phyloP scores from a whole-genome alignment of 805 yeast species.

The Kuraishia floccosa region DNA sequence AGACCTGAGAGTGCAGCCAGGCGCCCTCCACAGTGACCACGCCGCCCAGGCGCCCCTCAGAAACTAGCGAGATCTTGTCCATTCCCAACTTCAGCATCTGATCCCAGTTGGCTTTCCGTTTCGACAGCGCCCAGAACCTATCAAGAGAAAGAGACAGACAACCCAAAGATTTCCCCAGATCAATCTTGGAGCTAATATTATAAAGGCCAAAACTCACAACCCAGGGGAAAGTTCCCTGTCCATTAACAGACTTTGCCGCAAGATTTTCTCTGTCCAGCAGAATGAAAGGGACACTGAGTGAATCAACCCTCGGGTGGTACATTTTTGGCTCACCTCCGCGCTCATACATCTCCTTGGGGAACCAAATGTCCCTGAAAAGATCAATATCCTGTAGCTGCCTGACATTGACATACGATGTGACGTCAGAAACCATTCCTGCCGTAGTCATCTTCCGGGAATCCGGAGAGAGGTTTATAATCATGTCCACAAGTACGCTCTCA shows the following conservation, averaged over 20 bases:
- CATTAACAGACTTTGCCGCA: slow-evolving; percentile 40
- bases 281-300: neutral
- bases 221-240: slow-evolving; percentile 68
- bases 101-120: slow-evolving; percentile 57
- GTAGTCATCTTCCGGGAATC: slow-evolving; percentile 12
- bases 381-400: slow-evolving; percentile 84
- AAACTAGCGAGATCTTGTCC: slow-evolving; percentile 33
- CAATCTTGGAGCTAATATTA: slow-evolving; percentile 45
- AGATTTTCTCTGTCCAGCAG: slow-evolving; percentile 17
- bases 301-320: slow-evolving; percentile 1
- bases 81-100: slow-evolving; percentile 59
- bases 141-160: slow-evolving; percentile 42
- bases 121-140: slow-evolving; percentile 56
- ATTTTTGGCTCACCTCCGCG: slow-evolving; percentile 7
- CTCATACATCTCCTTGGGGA: slow-evolving; percentile 31
- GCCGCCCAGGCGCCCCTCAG: slow-evolving; percentile 80
- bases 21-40: slow-evolving; percentile 35
- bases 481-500: slow-evolving; percentile 33
- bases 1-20: slow-evolving; percentile 50
- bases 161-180: slow-evolving; percentile 81
- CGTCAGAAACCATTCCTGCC: slow-evolving; percentile 36
- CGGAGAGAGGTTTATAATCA: slow-evolving; percentile 31
- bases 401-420: slow-evolving; percentile 56
- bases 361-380: slow-evolving; percentile 77
- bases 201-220: slow-evolving; percentile 44